Percentiles rank a stretch among this genome's conserved stretches.
Evolutionary conservation across 371 early-diverging fungal species (phyloP).

Genomic region (Mycotypha africana): DNA sequence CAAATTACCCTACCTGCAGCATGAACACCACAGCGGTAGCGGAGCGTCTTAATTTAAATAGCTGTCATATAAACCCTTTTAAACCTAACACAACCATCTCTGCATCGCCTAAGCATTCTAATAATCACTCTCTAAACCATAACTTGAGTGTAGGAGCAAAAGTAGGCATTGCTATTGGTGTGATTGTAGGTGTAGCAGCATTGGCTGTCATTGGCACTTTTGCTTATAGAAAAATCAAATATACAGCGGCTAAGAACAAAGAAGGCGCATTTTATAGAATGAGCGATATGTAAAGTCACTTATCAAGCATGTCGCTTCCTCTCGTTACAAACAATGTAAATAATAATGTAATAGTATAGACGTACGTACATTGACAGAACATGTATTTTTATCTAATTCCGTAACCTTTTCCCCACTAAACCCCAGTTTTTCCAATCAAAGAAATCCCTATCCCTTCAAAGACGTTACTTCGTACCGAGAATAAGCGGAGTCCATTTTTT

Average conservation of each 20-base stretch:
- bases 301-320: too few relatives aligned
- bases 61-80: conserved; percentile 11
- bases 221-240: conserved; percentile 3
- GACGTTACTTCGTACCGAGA: too few relatives aligned
- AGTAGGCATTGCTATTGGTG: conserved; percentile 39
- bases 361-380: too few relatives aligned
- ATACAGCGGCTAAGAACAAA: background rate
- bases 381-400: too few relatives aligned
- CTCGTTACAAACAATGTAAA: too few relatives aligned
- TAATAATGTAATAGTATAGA: too few relatives aligned
- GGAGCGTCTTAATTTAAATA: conserved; percentile 2
- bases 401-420: too few relatives aligned
- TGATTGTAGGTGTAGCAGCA: conserved; percentile 21
- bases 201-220: conserved; percentile 10
- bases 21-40: background rate
- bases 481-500: conserved; percentile 4
- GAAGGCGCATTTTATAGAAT: conserved; percentile 9
- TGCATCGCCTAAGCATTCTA: background rate
- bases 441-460: too few relatives aligned
- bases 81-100: conserved; percentile 7
- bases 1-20: conserved; percentile 13
- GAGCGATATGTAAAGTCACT: conserved; percentile 13
- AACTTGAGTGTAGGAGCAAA: conserved; percentile 26
- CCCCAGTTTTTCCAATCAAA: too few relatives aligned
- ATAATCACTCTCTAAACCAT: background rate